Evolutionary conservation across 192 early-diverging fungal genomes (phyloP), one percentile per base, ranked within the genome.

Genomic region (Gorgonomyces haynaldii): DNA sequence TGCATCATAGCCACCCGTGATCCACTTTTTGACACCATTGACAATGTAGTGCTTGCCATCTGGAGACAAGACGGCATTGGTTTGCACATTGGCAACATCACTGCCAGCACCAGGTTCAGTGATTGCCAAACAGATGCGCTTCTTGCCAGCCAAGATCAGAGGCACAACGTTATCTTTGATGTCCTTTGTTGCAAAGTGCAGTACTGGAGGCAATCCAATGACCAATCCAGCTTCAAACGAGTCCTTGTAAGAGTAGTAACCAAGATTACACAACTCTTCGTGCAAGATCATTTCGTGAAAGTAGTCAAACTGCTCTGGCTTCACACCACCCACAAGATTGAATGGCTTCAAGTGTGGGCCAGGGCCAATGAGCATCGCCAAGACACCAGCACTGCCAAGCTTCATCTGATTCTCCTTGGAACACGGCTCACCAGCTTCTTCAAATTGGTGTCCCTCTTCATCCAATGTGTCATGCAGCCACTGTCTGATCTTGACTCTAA

Each of bases 191-290:
- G 57, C 84, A 48, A 77, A 81, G 41, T 80, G 62, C 37, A 86
- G 42, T 35, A 88, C 62, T 3, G 81, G 80, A 9, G 83, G 83
- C 28, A 88, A 57, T 23, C 81, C 84, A 42, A 86, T 84, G 22
- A 68, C 46, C 34, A 63, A 45, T 8, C 63, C 67, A 8, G 60
- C 52, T 8, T 28, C 56, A 5, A 67, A 15, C 1, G 45, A 45
- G 36, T 70, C 67, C 13, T 29, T 44, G 50, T 56, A 69, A 21
- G 54, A 47, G 9, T 53, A 55, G 16, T 54, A 35, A 19, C 62
- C 62, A 26, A 52, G 25, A 5, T 54, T 39, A 8, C 34, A 12
- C 2, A 5, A 28, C 27, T 57, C 56, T 19, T 56, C 27, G 29
- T 53, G 50, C 20, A 52, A 13, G n/a, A 54, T 47, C 22, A 47